These are phyloP conservation scores for Exophiala sideris DNA, from an alignment of 2,329 filamentous ascomycete genomes.

Conservation along the genomic window DNA sequence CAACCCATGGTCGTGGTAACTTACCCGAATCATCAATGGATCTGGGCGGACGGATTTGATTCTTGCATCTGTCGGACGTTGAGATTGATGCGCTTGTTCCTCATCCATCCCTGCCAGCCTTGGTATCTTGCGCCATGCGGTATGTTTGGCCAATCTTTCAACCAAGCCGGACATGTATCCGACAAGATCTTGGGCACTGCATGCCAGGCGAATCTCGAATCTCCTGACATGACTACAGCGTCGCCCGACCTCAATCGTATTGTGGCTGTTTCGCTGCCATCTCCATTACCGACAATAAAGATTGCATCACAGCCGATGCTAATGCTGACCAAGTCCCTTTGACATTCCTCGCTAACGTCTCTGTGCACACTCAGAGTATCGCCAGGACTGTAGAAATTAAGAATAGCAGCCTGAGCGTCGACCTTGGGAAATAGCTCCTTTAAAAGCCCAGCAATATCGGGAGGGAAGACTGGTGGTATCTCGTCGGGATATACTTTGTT, in stretches of 20 bases:
- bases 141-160: conserved; percentile 70
- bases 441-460: conserved; percentile 67
- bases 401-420: conserved; percentile 80
- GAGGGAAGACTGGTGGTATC: conserved; percentile 68
- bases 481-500: conserved; percentile 72
- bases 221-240: conserved; percentile 81
- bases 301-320: conserved; percentile 87
- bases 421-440: conserved; percentile 71
- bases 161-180: conserved; percentile 71
- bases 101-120: conserved; percentile 84
- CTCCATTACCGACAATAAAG: conserved; percentile 74
- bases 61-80: conserved; percentile 81
- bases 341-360: conserved; percentile 83
- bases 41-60: conserved; percentile 48
- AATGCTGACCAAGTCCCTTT: conserved; percentile 75
- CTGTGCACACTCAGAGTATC: conserved; percentile 91
- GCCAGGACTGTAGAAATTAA: conserved; percentile 87
- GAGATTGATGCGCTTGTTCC: conserved; percentile 79
- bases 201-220: conserved; percentile 88
- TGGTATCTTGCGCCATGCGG: conserved; percentile 48
- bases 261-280: conserved; percentile 40
- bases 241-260: conserved; percentile 78
- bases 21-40: conserved; percentile 45
- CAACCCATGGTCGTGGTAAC: conserved; percentile 50
- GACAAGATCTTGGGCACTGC: conserved; percentile 83